These are phyloP conservation scores for Fraxinus albicans DNA, from an alignment of 305 asterid genomes.

Conservation along the genomic window DNA sequence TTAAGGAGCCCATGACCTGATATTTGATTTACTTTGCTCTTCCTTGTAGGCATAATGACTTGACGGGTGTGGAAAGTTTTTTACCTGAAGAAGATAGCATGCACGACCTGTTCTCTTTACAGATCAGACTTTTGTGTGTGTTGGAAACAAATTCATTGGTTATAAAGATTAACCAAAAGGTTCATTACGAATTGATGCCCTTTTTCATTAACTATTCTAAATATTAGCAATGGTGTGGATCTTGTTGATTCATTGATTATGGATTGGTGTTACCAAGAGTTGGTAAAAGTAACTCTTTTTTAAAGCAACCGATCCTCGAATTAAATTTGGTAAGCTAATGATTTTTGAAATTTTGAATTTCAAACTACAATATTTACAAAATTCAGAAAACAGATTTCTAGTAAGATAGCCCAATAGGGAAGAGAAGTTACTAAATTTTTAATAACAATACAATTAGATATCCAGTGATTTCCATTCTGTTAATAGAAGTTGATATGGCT, in stretches of 20 bases:
- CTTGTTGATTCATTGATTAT: conserved; percentile 5
- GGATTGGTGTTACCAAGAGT: conserved; percentile 4
- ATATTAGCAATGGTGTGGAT: conserved; percentile 4
- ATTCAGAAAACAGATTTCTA: conserved; percentile 4
- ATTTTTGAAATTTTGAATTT: conserved; percentile 3
- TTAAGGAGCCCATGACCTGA: conserved; percentile 19
- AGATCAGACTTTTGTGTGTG: conserved; percentile 48
- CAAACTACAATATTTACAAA: neutral
- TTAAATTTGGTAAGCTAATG: neutral
- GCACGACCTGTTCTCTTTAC: conserved; percentile 53
- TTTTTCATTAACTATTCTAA: neutral
- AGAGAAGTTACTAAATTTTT: neutral
- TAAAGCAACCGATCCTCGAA: neutral
- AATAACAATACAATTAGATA: neutral
- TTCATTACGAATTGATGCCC: conserved; percentile 17
- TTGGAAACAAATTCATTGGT: conserved; percentile 43
- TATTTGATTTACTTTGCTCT: conserved; percentile 13
- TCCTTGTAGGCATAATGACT: conserved; percentile 63
- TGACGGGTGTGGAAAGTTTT: conserved; percentile 38
- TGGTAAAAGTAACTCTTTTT: neutral
- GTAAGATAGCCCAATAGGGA: neutral
- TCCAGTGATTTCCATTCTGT: neutral
- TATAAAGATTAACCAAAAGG: conserved; percentile 70
- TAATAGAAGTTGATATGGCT: neutral
- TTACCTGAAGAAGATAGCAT: conserved; percentile 35